Evolutionary conservation across 495 filamentous ascomycete genomes (phyloP), one percentile per base, ranked within the genome.

Genomic region (Tuber aestivum): DNA sequence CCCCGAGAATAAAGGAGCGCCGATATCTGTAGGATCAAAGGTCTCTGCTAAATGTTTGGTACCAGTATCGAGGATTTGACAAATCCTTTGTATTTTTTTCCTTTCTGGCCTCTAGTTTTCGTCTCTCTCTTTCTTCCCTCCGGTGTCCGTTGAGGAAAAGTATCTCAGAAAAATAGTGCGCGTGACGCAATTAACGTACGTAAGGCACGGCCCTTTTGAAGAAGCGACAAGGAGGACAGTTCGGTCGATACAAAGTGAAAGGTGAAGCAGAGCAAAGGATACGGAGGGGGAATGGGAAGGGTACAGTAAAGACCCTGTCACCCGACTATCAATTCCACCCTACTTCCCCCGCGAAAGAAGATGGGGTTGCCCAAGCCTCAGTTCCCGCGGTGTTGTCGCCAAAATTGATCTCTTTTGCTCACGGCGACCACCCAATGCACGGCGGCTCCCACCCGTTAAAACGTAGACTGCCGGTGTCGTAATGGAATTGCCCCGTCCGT

Each of bases 111-210:
- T 69, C 73, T 72, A 42, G 27, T 42, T 56, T 73, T 61, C 48
- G 40, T 35, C 69, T 45, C 23, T 44, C 42, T 32, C n/a, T 71
- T 78, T 73, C 70, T 68, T 65, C 42, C 42, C 42, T 78, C 76
- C 73, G 71, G 20, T 37, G 70, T 65, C 9, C 27, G 73, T 71
- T 70, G 32, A 41, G 68, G 37, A 8, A 75, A 56, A 23, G 35
- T 73, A 70, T 35, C 72, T 61, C 56, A 14, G 27, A 65, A 65
- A 79, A 75, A 73, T 68, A 79, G 73, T 69, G 72, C 76, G 76
- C 78, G 76, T 79, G 77, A 79, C 50, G 78, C 72, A 50, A 73
- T 79, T 79, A 79, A 77, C 72, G 69, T 65, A 65, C n/a, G 56
- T 72, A 79, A 73, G 70, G 61, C 77, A 72, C 70, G 75, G 70